Percentiles rank a stretch among this genome's conserved stretches.
These are phyloP conservation scores for Kalmanozyma brasiliensis DNA, from an alignment of 1,284 basidiomycete species.

Conservation along the genomic window DNA sequence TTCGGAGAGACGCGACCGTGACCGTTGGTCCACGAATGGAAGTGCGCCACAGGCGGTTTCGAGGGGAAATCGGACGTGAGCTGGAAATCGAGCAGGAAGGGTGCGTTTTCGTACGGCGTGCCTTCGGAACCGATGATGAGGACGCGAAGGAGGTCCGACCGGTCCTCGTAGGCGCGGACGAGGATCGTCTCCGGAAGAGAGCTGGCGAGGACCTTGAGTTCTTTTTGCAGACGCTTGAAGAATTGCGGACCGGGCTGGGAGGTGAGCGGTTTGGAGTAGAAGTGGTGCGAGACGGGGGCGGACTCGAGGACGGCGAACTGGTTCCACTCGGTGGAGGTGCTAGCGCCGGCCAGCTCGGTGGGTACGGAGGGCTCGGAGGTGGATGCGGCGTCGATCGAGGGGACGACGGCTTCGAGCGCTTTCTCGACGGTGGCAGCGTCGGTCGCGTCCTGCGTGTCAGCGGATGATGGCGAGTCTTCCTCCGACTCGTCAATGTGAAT, in stretches of 20 bases:
- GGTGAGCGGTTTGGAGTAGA: conserved; percentile 23
- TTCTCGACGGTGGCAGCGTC: conserved; percentile 1
- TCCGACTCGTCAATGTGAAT: conserved; percentile 22
- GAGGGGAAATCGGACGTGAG: conserved; percentile 80
- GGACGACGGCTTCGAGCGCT: conserved; percentile 20
- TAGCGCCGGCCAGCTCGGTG: conserved; percentile 20
- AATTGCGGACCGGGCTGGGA: conserved; percentile 74
- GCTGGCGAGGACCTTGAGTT: conserved; percentile 81
- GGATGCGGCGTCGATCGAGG: not conserved
- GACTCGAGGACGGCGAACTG: conserved; percentile 52
- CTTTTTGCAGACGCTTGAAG: conserved; percentile 79
- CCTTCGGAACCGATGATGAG: conserved; percentile 92
- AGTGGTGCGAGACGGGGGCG: conserved; percentile 50
- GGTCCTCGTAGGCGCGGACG: conserved; percentile 75
- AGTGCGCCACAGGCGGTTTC: conserved; percentile 86
- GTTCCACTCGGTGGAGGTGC: conserved; percentile 28
- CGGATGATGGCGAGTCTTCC: not conserved
- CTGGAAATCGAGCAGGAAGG: conserved; percentile 94
- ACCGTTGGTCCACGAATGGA: conserved; percentile 92
- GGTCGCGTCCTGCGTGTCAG: not conserved
- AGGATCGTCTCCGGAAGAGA: conserved; percentile 72
- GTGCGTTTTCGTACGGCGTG: conserved; percentile 85
- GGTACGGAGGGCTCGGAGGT: conserved; percentile 15
- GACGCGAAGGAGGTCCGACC: conserved; percentile 84
- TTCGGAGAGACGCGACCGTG: conserved; percentile 81